Percentiles rank a stretch among this genome's conserved stretches.
Conservation (phyloP, 2,329 filamentous ascomycete genomes). For the Lachnellula suecica region DNA sequence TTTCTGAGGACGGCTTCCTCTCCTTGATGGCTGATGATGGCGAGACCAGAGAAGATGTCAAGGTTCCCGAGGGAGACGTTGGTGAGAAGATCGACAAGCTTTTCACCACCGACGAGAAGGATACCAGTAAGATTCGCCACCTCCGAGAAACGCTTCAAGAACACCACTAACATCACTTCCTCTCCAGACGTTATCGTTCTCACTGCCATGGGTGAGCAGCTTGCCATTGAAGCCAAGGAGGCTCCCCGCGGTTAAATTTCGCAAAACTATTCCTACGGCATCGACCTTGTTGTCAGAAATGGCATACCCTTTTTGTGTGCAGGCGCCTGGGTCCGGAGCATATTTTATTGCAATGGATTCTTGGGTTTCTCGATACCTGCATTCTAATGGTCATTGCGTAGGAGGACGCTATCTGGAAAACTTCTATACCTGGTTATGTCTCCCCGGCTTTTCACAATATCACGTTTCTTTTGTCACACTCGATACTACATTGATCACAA, state of each 20-base stretch:
- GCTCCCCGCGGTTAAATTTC: conserved; percentile 52
- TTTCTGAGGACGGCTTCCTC: conserved; percentile 92
- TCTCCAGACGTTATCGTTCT: conserved; percentile 81
- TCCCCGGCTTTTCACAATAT: conserved; percentile 27
- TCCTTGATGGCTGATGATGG: conserved; percentile 89
- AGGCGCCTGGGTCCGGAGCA: conserved; percentile 20
- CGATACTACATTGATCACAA: conserved; percentile 30
- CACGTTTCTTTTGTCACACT: conserved; percentile 29
- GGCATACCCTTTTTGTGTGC: conserved; percentile 28
- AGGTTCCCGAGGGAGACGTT: conserved; percentile 84
- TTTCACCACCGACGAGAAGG: conserved; percentile 82
- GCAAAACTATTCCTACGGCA: conserved; percentile 22
- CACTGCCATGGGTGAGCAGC: conserved; percentile 94
- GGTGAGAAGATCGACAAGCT: conserved; percentile 83
- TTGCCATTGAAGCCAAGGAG: conserved; percentile 91
- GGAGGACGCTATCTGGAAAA: conserved; percentile 44
- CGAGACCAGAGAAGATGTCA: conserved; percentile 91
- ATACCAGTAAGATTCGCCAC: conserved; percentile 71
- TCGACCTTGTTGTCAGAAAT: conserved; percentile 31
- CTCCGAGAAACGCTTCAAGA: not conserved
- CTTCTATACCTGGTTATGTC: conserved; percentile 42
- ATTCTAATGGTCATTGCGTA: conserved; percentile 43
- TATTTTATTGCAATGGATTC: conserved; percentile 26
- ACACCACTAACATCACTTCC: conserved; percentile 8
- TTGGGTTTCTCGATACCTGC: conserved; percentile 31